Percentiles rank a stretch among this genome's conserved stretches.
These are phyloP conservation scores for Dioscorea zingiberensis DNA, from an alignment of 106 monocot genomes.

Conservation along the genomic window DNA sequence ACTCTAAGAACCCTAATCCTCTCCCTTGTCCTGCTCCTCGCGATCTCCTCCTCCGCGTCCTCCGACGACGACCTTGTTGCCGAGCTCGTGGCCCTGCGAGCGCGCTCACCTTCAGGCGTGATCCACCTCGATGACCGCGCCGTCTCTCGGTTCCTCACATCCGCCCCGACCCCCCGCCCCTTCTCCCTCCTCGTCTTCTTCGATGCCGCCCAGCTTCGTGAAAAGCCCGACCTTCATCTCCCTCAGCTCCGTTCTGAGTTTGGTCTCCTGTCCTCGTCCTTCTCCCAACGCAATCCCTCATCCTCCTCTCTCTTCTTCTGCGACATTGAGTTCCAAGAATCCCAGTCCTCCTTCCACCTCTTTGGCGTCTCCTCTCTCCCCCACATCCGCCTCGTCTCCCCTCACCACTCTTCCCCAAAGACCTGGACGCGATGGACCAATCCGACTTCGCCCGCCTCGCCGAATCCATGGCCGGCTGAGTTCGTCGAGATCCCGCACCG, in stretches of 20 bases:
- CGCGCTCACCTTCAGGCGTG: constrained; percentile 64
- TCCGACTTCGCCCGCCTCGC: constrained; percentile 60
- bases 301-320: constrained; percentile 67
- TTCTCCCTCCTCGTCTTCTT: constrained; percentile 90
- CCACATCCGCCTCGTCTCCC: constrained; percentile 62
- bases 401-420: constrained; percentile 18
- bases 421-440: constrained; percentile 64
- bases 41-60: neutral
- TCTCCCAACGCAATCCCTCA: constrained; percentile 24
- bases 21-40: constrained; percentile 17
- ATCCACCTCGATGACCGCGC: constrained; percentile 70
- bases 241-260: constrained; percentile 78
- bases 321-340: constrained; percentile 86
- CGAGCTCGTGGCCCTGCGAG: constrained; percentile 55
- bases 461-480: constrained; percentile 81
- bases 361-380: constrained; percentile 84
- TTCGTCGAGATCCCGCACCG: constrained; percentile 66
- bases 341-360: constrained; percentile 64
- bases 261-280: constrained; percentile 57
- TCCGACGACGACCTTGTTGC: constrained; percentile 45
- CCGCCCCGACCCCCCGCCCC: constrained; percentile 45
- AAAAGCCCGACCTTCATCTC: constrained; percentile 84
- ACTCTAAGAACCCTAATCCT: constrained; percentile 6
- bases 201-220: constrained; percentile 71
- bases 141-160: constrained; percentile 64